Evolutionary conservation across 2,329 filamentous ascomycete species (phyloP), one percentile per base, ranked within the genome.

Genomic region (Penicillium rolfsii): DNA sequence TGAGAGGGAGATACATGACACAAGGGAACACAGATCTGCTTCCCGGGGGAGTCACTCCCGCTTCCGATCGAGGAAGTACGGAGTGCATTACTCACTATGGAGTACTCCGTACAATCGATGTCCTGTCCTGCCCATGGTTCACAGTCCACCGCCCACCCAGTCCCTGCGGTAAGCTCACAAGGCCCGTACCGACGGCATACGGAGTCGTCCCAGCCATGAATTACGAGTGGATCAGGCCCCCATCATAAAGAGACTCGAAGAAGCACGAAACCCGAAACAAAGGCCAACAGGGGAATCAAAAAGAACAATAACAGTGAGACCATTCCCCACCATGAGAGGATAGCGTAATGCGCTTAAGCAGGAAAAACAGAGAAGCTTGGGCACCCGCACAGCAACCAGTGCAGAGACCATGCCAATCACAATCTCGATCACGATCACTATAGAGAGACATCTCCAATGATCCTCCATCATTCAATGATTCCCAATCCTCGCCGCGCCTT

Each of bases 131-230:
- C 24, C 36, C 35, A 28, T n/a, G 9, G 49, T 38, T 24, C 35
- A 36, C 19, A 36, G 30, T 35, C 26, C 28, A 52, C n/a, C 28
- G 30, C 24, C 19, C 33, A 28, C 24, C 11, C 16, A 12, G 46
- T 55, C 22, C 54, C 26, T 55, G 52, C 33, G 50, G 52, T 35
- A 28, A 52, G 48, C 40, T 61, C 16, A 33, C 43, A 59, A 66
- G 66, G 66, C 55, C 66, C 64, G 63, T 67, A 66, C 66, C 62
- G 61, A 63, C 43, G 46, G 16, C 16, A 52, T 61, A 64, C 64
- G 59, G 58, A 63, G 50, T 43, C 30, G 26, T 46, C 53, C 46
- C 26, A 35, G 41, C 52, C 28, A 62, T 55, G 55, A 35, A 57
- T 52, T 52, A 55, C 49, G 33, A 49, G 62, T 59, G 60, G 59